phyloP scores from a whole-genome alignment of 768 basidiomycete species.

The Suillus subaureus region DNA sequence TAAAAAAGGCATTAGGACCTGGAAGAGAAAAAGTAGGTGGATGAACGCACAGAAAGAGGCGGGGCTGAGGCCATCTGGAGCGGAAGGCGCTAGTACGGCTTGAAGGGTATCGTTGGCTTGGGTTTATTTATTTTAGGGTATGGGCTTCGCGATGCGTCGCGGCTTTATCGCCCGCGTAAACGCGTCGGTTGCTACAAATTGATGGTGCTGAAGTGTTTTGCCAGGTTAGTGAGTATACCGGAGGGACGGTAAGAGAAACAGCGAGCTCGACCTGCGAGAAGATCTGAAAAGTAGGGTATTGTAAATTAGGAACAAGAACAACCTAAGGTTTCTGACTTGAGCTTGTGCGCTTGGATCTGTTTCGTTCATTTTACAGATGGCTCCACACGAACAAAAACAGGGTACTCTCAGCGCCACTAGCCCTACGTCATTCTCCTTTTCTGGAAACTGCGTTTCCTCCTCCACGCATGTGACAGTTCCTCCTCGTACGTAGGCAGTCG shows the following conservation, averaged over 20 bases:
- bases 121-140: slow-evolving; percentile 15
- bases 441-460: too few species aligned
- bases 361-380: slow-evolving; percentile 30
- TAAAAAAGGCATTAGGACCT: not conserved
- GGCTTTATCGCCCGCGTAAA: slow-evolving; percentile 1
- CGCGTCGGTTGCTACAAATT: slow-evolving; percentile 4
- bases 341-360: slow-evolving; percentile 11
- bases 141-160: slow-evolving; percentile 1
- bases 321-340: slow-evolving; percentile 6
- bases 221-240: not conserved
- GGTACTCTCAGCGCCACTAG: slow-evolving; percentile 33
- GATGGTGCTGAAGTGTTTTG: slow-evolving; percentile 1
- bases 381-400: slow-evolving; percentile 38
- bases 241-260: slow-evolving; percentile 1
- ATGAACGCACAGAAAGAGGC: slow-evolving; percentile 12
- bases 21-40: not conserved
- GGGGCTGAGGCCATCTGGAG: slow-evolving; percentile 19
- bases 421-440: slow-evolving; percentile 33
- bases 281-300: slow-evolving; percentile 1
- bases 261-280: slow-evolving; percentile 13
- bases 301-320: not conserved
- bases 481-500: too few species aligned
- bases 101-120: slow-evolving; percentile 7
- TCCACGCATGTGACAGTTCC: too few species aligned
- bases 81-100: slow-evolving; percentile 9